These are phyloP conservation scores for Sclerotinia minor DNA, from an alignment of 2,329 filamentous ascomycete genomes.

Conservation along the genomic window DNA sequence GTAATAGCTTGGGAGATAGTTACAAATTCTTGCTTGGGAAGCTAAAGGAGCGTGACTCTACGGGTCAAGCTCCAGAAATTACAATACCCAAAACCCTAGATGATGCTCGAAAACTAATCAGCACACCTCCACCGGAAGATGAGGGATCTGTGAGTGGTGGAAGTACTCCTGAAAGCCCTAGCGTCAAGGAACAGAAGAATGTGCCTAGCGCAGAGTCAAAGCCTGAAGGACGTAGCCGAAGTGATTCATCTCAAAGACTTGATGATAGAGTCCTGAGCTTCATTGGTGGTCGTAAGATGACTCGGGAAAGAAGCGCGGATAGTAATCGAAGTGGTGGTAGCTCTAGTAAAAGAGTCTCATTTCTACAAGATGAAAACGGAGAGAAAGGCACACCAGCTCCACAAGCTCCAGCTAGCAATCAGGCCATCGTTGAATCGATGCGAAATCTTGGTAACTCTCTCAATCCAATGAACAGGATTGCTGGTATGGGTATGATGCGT, in stretches of 20 bases:
- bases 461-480: slow-evolving; percentile 79
- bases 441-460: slow-evolving; percentile 76
- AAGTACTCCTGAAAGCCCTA: slow-evolving; percentile 50
- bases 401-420: slow-evolving; percentile 46
- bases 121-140: slow-evolving; percentile 58
- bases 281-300: slow-evolving; percentile 62
- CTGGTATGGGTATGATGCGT: slow-evolving; percentile 71
- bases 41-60: slow-evolving; percentile 68
- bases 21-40: slow-evolving; percentile 92
- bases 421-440: slow-evolving; percentile 75
- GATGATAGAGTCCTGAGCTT: slow-evolving; percentile 71
- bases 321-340: slow-evolving; percentile 64
- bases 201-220: slow-evolving; percentile 3
- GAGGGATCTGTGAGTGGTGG: slow-evolving; percentile 49
- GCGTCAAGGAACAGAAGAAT: slow-evolving; percentile 31
- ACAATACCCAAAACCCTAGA: slow-evolving; percentile 84
- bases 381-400: slow-evolving; percentile 44
- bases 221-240: slow-evolving; percentile 35
- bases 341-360: slow-evolving; percentile 57
- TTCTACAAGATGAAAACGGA: slow-evolving; percentile 46
- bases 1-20: slow-evolving; percentile 84
- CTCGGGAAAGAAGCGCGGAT: slow-evolving; percentile 74
- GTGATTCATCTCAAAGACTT: slow-evolving; percentile 43
- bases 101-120: slow-evolving; percentile 86
- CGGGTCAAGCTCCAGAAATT: slow-evolving; percentile 51